Percentiles rank a stretch among this genome's conserved stretches.
phyloP scores from a whole-genome alignment of 176 grass and related monocot genomes.

The Lolium rigidum region DNA sequence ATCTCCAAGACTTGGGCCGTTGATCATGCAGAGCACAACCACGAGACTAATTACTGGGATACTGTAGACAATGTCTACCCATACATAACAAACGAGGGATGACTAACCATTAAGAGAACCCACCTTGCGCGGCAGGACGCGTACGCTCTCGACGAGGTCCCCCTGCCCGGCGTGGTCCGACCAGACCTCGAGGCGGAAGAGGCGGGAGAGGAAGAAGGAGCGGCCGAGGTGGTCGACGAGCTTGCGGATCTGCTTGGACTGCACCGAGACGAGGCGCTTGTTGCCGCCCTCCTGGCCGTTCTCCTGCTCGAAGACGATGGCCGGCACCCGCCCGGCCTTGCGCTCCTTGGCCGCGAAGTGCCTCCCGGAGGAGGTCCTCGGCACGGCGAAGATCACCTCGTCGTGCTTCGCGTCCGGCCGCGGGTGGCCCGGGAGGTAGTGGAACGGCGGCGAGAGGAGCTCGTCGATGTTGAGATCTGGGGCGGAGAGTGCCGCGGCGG shows the following conservation, averaged over 20 bases:
- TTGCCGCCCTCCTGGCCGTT: slow-evolving; percentile 85
- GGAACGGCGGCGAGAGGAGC: slow-evolving; percentile 50
- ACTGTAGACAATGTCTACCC: not conserved
- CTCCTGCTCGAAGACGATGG: slow-evolving; percentile 92
- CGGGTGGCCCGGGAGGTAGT: slow-evolving; percentile 84
- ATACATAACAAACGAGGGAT: not conserved
- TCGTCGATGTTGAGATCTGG: not conserved
- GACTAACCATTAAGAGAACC: slow-evolving; percentile 1
- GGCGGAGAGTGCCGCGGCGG: slow-evolving; percentile 17
- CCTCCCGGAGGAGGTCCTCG: slow-evolving; percentile 55
- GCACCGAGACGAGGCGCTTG: slow-evolving; percentile 86
- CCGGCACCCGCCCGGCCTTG: slow-evolving; percentile 75
- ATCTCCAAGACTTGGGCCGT: not conserved
- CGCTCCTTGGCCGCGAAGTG: slow-evolving; percentile 75
- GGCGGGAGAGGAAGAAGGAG: slow-evolving; percentile 89
- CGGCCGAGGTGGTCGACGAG: slow-evolving; percentile 88
- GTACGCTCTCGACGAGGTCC: slow-evolving; percentile 83
- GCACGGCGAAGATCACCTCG: slow-evolving; percentile 78
- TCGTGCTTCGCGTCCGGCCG: slow-evolving; percentile 82
- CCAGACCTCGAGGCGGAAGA: slow-evolving; percentile 88
- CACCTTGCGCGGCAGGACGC: slow-evolving; percentile 89
- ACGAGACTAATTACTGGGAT: not conserved
- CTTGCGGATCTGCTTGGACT: slow-evolving; percentile 92
- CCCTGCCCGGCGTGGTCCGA: slow-evolving; percentile 60
- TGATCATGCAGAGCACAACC: not conserved